phyloP scores from a whole-genome alignment of 2,329 filamentous ascomycete genomes.

The Botrytis paeoniae region DNA sequence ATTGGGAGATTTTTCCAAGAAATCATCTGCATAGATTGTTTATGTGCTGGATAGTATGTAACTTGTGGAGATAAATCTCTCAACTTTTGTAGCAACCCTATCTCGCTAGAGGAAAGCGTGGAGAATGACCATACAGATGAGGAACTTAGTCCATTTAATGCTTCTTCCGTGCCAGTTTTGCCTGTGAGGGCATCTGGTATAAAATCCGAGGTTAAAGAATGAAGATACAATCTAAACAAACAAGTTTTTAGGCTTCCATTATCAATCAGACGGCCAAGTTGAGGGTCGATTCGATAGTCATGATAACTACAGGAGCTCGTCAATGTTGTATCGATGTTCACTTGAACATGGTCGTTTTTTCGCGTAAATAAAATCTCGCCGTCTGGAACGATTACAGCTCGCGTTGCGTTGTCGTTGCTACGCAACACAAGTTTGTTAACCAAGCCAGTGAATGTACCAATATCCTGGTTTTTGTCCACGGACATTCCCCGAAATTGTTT shows the following conservation, averaged over 20 bases:
- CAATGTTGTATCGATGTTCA: slow-evolving; percentile 37
- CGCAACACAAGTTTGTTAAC: slow-evolving; percentile 48
- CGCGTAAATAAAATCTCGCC: slow-evolving; percentile 21
- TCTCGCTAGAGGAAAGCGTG: slow-evolving; percentile 40
- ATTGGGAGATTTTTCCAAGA: slow-evolving; percentile 44
- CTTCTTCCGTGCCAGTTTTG: slow-evolving; percentile 27
- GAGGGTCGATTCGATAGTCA: slow-evolving; percentile 48
- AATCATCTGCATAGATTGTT: slow-evolving; percentile 47
- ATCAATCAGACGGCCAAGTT: slow-evolving; percentile 49
- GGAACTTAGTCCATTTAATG: slow-evolving; percentile 48
- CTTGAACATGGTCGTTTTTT: slow-evolving; percentile 37
- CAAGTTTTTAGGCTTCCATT: slow-evolving; percentile 51
- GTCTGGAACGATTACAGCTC: slow-evolving; percentile 30
- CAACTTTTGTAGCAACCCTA: slow-evolving; percentile 41
- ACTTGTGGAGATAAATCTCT: slow-evolving; percentile 44
- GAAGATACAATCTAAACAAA: slow-evolving; percentile 50
- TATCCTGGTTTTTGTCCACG: slow-evolving; percentile 46
- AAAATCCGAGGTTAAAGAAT: slow-evolving; percentile 53
- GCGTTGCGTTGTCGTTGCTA: slow-evolving; percentile 41
- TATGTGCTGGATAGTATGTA: slow-evolving; percentile 45
- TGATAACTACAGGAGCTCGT: slow-evolving; percentile 37
- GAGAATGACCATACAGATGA: slow-evolving; percentile 50
- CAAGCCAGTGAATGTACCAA: slow-evolving; percentile 50
- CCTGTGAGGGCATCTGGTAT: slow-evolving; percentile 35
- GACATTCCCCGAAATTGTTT: slow-evolving; percentile 50